Evolutionary conservation across 192 early-diverging fungal species (phyloP), one percentile per base, ranked within the genome.

Genomic region (Coemansia brasiliensis): DNA sequence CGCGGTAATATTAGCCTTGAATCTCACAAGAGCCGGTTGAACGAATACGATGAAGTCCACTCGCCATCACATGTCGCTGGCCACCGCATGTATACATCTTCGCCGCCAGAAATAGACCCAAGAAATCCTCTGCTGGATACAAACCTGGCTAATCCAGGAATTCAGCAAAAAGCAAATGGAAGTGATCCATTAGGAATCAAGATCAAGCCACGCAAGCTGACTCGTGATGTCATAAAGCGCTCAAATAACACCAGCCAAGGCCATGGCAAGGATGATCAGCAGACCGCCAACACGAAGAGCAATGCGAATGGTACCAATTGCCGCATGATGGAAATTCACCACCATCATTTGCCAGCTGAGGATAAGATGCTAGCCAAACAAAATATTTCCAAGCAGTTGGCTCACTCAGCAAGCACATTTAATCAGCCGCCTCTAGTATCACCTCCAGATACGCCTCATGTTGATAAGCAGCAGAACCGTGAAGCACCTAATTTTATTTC

Each of bases 201-300:
- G 37, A 26, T 50, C 57, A 77, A 71, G 61, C 60, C 74, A 13
- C 64, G 68, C n/a, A 78, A 71, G 62, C 74, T 77, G 2, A 40
- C 62, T 37, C 74, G 74, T 18, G 61, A 53, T 20, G 18, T 48
- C 0, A 29, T 24, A 10, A 63, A 57, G 52, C 68, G 53, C 24
- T 13, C 56, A 9, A 24, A n/a, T 18, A 12, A 0, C 17, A 20
- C 21, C 63, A 32, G 10, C 20, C 52, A 21, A n/a, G 16, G 5
- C 48, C 58, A 52, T 27, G 15, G 27, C 12, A 25, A 57, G 16
- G 44, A 18, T n/a, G 22, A 17, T 16, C 9, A 15, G 13, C 29
- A 17, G 16, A 18, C 9, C 16, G 7, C 12, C 11, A 26, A 25
- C 7, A 15, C 55, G 6, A 43, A 17, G 5, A 37, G 45, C 45